Conservation (phyloP, 352 stramenopile genomes). For the Phytophthora idaei region DNA sequence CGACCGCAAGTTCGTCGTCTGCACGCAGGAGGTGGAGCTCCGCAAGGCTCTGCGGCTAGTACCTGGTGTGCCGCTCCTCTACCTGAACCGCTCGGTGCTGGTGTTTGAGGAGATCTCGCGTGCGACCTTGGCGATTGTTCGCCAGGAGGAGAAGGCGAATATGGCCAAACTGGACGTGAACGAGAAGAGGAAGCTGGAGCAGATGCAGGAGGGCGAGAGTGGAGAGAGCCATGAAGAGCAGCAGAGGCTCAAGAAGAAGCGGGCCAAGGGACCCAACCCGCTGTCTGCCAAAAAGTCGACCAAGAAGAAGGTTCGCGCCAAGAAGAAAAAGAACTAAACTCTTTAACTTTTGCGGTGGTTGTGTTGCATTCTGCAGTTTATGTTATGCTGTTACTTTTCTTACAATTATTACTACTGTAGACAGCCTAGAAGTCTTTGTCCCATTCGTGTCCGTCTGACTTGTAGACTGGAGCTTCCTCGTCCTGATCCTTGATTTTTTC, state of each 20-base stretch:
- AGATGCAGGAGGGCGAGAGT: constrained; percentile 35
- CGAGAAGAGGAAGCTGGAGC: constrained; percentile 80
- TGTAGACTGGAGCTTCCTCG: constrained; percentile 58
- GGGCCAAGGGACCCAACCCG: constrained; percentile 77
- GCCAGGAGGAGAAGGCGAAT: constrained; percentile 78
- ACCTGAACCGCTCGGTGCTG: constrained; percentile 87
- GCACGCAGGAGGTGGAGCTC: constrained; percentile 85
- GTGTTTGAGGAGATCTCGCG: constrained; percentile 88
- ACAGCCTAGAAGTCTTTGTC: constrained; percentile 80
- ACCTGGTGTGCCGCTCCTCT: constrained; percentile 82
- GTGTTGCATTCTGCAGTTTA: constrained; percentile 16
- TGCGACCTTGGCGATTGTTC: constrained; percentile 80
- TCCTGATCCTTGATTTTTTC: constrained; percentile 80
- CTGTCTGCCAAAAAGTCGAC: constrained; percentile 76
- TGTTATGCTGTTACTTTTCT: constrained; percentile 26
- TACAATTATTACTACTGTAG: constrained; percentile 5
- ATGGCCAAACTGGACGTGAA: constrained; percentile 70
- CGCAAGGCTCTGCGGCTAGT: constrained; percentile 71
- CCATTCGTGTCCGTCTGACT: constrained; percentile 71
- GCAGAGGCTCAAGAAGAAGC: constrained; percentile 53
- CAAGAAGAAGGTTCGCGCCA: constrained; percentile 82
- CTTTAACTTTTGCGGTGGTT: neutral
- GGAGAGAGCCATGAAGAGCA: constrained; percentile 15
- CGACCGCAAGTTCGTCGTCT: constrained; percentile 82
- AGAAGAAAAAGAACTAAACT: constrained; percentile 68